Base-by-base conservation (phyloP, 1,139 yeast genomes). In the Scheffersomyces lignicola region DNA sequence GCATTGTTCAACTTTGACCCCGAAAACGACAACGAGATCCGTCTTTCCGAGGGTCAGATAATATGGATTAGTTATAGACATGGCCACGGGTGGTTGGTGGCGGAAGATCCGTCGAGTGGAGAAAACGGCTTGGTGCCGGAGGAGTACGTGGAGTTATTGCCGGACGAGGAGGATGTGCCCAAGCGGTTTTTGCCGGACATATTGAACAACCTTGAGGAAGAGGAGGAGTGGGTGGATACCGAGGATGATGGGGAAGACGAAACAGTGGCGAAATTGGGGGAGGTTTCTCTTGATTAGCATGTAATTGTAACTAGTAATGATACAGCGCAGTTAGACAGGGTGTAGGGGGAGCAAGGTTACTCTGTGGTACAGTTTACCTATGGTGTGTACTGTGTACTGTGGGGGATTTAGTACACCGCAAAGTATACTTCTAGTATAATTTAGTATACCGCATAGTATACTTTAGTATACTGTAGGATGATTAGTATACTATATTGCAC, bases 1-100 rank as follows among this genome's bases (percentile, higher is more conserved):
- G 97, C 97, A 2, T 58, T 94, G 35, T 92, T 89, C 58, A 94
- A 90, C 49, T 92, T 92, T 55, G 71, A 66, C 21, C 96, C 98
- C 0, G 97, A 92, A 55, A 92, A 92, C 58, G 96, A 88, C 48
- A 92, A 92, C 56, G 99, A 92, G 52, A 80, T 90, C 35, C 79
- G 76, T 10, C 64, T 92, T 27, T 60, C 59, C 7, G 95, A 85
- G 49, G 96, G 96, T 25, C 97, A 92, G 59, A 60, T 78, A 13
- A 78, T 94, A 3, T 83, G 92, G 78, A 84, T 92, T 21, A 80
- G 84, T 40, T 90, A 90, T 58, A 76, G 95, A 43, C 96, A 92
- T 56, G 97, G 97, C 14, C 97, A 92, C 56, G 99, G 99, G 5
- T 92, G 98, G 99, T 71, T 94, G 4, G 97, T 92, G 33, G 97